A percentile compares a stretch with the other conserved stretches of the same genome.
Conservation (phyloP, 1,139 yeast genomes). For the Candida glucosophila region DNA sequence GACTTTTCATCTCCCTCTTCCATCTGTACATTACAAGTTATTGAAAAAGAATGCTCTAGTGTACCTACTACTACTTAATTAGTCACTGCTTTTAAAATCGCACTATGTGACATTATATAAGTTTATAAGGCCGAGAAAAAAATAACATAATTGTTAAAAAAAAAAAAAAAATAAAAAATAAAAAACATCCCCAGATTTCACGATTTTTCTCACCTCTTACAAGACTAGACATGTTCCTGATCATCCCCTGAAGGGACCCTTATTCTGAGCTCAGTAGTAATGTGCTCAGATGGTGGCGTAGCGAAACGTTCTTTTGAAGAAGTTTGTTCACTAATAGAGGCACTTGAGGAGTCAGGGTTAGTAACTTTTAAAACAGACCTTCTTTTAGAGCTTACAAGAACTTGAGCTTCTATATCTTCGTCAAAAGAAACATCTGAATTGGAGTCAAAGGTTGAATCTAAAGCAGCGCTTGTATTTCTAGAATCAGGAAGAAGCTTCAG, state of each 20-base stretch:
- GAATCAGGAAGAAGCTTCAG: neutral
- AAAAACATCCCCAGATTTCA: too few relatives aligned
- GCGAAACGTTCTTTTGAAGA: neutral
- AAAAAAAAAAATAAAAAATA: too few relatives aligned
- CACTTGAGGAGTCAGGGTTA: slow-evolving; percentile 41
- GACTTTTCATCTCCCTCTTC: too few relatives aligned
- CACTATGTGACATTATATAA: slow-evolving; percentile 1
- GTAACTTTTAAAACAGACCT: slow-evolving; percentile 53
- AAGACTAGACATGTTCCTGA: too few relatives aligned
- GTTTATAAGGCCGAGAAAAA: too few relatives aligned
- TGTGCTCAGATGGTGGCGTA: slow-evolving; percentile 1
- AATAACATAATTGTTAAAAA: too few relatives aligned
- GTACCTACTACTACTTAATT: too few relatives aligned
- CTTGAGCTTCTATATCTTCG: slow-evolving; percentile 58
- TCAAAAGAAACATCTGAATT: slow-evolving; percentile 23
- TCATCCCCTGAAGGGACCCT: slow-evolving; percentile 22
- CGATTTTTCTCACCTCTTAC: too few relatives aligned
- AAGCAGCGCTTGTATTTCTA: slow-evolving; percentile 8
- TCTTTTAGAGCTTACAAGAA: slow-evolving; percentile 63
- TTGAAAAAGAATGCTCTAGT: too few relatives aligned
- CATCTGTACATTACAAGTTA: too few relatives aligned
- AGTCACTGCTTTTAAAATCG: slow-evolving; percentile 1
- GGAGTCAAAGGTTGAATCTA: slow-evolving; percentile 6
- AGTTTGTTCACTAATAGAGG: neutral
- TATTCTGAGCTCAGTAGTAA: slow-evolving; percentile 11